Evolutionary conservation across 352 stramenopile genomes (phyloP).

Genomic region (Saprolegnia diclina): DNA sequence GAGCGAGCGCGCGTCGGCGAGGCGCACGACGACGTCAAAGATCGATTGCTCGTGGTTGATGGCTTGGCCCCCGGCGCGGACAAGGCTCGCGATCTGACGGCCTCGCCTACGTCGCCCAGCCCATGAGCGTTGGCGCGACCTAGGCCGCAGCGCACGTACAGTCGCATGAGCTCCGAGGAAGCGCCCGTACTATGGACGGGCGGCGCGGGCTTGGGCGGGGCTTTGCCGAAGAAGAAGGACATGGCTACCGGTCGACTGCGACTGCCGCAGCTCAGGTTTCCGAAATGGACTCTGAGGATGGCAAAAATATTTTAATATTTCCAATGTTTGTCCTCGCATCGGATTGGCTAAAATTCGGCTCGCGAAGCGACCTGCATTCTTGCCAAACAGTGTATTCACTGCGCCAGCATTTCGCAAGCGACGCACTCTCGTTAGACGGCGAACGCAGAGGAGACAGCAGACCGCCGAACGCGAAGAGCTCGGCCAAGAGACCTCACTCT

Average conservation of each 20-base stretch:
- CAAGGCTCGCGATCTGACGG: conserved; percentile 70
- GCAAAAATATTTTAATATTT: no score
- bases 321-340: not conserved
- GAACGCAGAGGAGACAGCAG: no score
- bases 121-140: not conserved
- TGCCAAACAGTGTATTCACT: no score
- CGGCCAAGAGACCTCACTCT: no score
- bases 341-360: conserved; percentile 11
- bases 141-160: not conserved
- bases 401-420: no score
- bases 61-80: conserved; percentile 67
- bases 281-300: no score
- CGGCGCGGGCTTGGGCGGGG: conserved; percentile 11
- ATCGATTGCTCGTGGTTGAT: conserved; percentile 83
- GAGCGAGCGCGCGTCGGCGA: conserved; percentile 39
- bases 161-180: conserved; percentile 3
- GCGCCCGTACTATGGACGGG: not conserved
- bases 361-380: no score
- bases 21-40: conserved; percentile 67
- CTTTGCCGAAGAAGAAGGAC: conserved; percentile 14
- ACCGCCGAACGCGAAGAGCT: no score
- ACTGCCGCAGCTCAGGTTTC: not conserved
- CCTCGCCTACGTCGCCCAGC: conserved; percentile 40
- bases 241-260: no score
- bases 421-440: no score